Conservation (phyloP, 352 stramenopile species). For the Blastocystis sp. region DNA sequence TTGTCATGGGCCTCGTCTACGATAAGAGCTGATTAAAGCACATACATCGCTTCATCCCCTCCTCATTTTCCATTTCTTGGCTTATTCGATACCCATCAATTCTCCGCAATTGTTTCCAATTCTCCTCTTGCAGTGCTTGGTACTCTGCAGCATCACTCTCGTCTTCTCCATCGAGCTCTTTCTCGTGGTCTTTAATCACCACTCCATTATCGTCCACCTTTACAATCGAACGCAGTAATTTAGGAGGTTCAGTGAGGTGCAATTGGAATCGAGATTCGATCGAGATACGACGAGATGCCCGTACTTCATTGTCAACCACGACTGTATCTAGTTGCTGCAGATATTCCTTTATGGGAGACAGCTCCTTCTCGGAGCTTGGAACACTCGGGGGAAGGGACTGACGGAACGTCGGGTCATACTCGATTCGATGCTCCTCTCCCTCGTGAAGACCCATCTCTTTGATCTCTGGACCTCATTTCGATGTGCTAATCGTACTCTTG, state of each 20-base stretch:
- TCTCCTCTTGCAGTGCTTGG: background rate
- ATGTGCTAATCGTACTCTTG: background rate
- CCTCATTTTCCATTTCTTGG: background rate
- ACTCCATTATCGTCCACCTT: background rate
- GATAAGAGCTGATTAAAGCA: background rate
- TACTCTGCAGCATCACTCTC: background rate
- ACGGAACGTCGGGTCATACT: background rate
- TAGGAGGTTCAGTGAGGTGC: background rate
- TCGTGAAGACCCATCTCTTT: constrained; percentile 4
- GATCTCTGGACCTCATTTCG: background rate
- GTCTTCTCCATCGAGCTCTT: background rate
- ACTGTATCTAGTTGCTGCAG: background rate
- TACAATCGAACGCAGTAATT: background rate
- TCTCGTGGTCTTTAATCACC: background rate
- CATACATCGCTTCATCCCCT: background rate
- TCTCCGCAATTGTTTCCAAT: background rate
- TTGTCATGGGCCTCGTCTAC: background rate
- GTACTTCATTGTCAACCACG: background rate
- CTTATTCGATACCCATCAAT: background rate
- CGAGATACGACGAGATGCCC: too few relatives aligned
- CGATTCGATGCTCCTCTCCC: background rate
- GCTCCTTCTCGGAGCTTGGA: background rate
- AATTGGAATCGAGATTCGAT: background rate
- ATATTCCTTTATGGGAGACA: background rate
- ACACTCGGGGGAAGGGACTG: background rate